Conservation (phyloP, 2,329 filamentous ascomycete species). For the Epichloe coenophiala region DNA sequence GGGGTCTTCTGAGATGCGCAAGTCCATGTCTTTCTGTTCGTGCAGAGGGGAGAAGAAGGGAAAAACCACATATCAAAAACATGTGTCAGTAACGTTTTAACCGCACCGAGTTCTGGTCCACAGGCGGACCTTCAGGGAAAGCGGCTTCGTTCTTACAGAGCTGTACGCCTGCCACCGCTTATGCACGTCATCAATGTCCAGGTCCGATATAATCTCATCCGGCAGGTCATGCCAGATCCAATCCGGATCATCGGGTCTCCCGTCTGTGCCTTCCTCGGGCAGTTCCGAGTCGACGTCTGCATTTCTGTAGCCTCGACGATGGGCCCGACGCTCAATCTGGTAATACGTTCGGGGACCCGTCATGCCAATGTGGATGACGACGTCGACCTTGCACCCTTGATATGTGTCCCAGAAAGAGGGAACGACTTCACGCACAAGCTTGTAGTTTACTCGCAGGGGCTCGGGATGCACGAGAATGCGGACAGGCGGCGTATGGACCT, state of each 20-base stretch:
- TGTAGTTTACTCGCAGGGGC: constrained; percentile 60
- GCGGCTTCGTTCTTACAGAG: constrained; percentile 25
- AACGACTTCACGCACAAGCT: constrained; percentile 47
- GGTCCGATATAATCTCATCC: constrained; percentile 39
- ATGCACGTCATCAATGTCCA: constrained; percentile 45
- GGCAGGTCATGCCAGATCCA: constrained; percentile 44
- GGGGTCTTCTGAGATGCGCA: constrained; percentile 54
- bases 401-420: constrained; percentile 44
- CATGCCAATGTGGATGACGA: constrained; percentile 70
- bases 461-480: constrained; percentile 51
- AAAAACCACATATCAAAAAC: neutral
- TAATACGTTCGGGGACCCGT: constrained; percentile 52
- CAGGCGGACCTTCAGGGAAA: no score
- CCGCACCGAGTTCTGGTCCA: no score
- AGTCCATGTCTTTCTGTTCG: constrained; percentile 24
- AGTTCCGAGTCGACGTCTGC: constrained; percentile 55
- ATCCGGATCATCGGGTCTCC: constrained; percentile 25
- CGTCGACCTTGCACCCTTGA: constrained; percentile 38
- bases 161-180: constrained; percentile 38
- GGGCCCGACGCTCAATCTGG: constrained; percentile 55
- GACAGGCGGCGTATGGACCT: constrained; percentile 30
- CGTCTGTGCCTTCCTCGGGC: constrained; percentile 38
- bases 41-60: no score
- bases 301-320: constrained; percentile 58
- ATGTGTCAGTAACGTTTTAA: no score